A percentile compares a stretch with the other conserved stretches of the same genome.
phyloP scores from a whole-genome alignment of 2,329 filamentous ascomycete species.

The Torrubiella hemipterigena region DNA sequence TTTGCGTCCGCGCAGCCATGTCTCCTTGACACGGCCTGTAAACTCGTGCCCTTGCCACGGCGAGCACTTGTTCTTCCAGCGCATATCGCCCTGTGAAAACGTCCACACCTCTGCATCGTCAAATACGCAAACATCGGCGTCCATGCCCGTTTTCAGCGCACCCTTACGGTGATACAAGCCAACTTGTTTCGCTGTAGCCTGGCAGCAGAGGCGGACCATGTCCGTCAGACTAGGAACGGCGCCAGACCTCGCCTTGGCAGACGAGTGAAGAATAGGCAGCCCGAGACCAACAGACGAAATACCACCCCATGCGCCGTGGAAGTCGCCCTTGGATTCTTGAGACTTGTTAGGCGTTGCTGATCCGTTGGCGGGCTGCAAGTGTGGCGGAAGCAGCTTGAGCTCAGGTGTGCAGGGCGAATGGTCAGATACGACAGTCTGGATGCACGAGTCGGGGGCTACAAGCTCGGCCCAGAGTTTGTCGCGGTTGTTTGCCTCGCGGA shows the following conservation, averaged over 20 bases:
- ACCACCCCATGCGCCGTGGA: conserved; percentile 93
- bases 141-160: conserved; percentile 64
- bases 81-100: conserved; percentile 66
- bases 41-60: conserved; percentile 78
- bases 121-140: conserved; percentile 87
- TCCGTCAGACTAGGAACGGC: conserved; percentile 51
- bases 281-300: conserved; percentile 91
- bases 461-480: conserved; percentile 83
- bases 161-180: conserved; percentile 74
- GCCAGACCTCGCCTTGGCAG: conserved; percentile 49
- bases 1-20: conserved; percentile 67
- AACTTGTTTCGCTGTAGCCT: conserved; percentile 80
- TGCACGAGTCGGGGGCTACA: conserved; percentile 57
- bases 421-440: conserved; percentile 85
- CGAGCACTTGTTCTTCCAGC: conserved; percentile 87
- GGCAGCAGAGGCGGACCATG: conserved; percentile 74
- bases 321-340: conserved; percentile 53
- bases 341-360: conserved; percentile 23
- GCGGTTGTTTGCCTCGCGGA: conserved; percentile 70
- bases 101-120: conserved; percentile 73
- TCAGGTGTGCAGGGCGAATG: conserved; percentile 95
- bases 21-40: conserved; percentile 68
- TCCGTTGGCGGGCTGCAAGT: conserved; percentile 32
- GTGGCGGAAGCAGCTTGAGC: conserved; percentile 71
- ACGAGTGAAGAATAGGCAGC: conserved; percentile 79